Percentiles rank a stretch among this genome's conserved stretches.
Evolutionary conservation across 2,329 filamentous ascomycete genomes (phyloP).

Genomic region (Verticillium alfalfae): DNA sequence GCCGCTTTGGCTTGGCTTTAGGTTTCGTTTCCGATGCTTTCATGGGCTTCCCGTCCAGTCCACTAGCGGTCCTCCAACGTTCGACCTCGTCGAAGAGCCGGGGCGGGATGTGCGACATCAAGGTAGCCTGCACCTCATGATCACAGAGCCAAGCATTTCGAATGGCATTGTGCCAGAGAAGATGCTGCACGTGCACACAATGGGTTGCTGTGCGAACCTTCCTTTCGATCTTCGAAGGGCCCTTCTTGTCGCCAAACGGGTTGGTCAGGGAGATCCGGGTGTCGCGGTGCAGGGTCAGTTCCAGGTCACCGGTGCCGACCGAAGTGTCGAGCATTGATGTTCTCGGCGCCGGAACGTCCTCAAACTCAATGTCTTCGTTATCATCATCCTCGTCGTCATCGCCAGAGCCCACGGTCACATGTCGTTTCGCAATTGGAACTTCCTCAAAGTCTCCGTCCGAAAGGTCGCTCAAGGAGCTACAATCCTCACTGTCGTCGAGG

Average conservation of each 20-base stretch:
- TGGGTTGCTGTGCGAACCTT: slow-evolving; percentile 75
- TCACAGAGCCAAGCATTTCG: slow-evolving; percentile 84
- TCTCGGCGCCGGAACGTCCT: slow-evolving; percentile 43
- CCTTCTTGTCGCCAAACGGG: slow-evolving; percentile 66
- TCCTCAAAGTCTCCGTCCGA: slow-evolving; percentile 53
- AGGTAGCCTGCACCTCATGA: slow-evolving; percentile 63
- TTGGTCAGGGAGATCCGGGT: slow-evolving; percentile 56
- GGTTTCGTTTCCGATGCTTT: slow-evolving; percentile 16
- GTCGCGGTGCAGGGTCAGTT: slow-evolving; percentile 63
- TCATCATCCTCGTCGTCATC: slow-evolving; percentile 29
- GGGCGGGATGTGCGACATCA: slow-evolving; percentile 68
- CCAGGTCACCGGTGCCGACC: slow-evolving; percentile 59
- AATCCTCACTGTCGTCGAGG: slow-evolving; percentile 37
- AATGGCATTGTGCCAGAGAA: slow-evolving; percentile 86
- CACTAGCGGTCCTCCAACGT: slow-evolving; percentile 65
- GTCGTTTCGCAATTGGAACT: slow-evolving; percentile 33
- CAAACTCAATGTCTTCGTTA: slow-evolving; percentile 58
- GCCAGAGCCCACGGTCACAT: slow-evolving; percentile 24
- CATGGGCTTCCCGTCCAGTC: slow-evolving; percentile 36
- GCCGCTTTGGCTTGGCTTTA: slow-evolving; percentile 30
- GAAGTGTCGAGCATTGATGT: slow-evolving; percentile 34
- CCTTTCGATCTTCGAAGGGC: slow-evolving; percentile 78
- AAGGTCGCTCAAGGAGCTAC: slow-evolving; percentile 45
- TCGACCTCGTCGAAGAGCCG: slow-evolving; percentile 68
- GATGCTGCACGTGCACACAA: slow-evolving; percentile 78